These are phyloP conservation scores for Auricularia sp. DNA, from an alignment of 768 basidiomycete genomes.

Conservation along the genomic window DNA sequence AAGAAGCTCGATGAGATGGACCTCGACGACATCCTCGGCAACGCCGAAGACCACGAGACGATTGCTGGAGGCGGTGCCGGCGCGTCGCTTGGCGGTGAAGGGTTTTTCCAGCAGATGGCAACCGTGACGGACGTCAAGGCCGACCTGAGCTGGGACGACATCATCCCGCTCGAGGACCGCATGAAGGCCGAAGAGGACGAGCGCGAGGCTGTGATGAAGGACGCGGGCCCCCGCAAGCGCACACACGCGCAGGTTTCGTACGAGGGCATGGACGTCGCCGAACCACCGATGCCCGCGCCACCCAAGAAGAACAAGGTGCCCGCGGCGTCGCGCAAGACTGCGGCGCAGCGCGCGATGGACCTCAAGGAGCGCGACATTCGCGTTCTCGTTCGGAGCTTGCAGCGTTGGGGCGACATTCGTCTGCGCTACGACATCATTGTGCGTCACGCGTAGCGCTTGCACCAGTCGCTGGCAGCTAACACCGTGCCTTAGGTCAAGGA, in stretches of 20 bases:
- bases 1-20: conserved; percentile 99
- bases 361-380: conserved; percentile 96
- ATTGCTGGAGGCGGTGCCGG: conserved; percentile 63
- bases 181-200: conserved; percentile 77
- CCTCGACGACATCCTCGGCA: conserved; percentile 93
- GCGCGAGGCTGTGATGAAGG: conserved; percentile 62
- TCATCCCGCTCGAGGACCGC: conserved; percentile 89
- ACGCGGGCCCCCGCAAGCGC: conserved; percentile 65
- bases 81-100: conserved; percentile 93
- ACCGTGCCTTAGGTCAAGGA: conserved; percentile 57
- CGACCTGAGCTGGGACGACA: conserved; percentile 98
- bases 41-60: conserved; percentile 96
- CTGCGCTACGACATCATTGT: conserved; percentile 92
- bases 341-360: conserved; percentile 91
- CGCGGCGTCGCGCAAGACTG: conserved; percentile 73
- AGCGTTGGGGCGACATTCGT: conserved; percentile 96
- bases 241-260: conserved; percentile 82
- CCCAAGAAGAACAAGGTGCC: conserved; percentile 68
- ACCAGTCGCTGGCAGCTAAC: conserved; percentile 1
- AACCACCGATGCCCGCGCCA: conserved; percentile 48
- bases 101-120: conserved; percentile 91
- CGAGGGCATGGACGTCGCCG: conserved; percentile 88
- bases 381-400: conserved; percentile 86
- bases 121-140: conserved; percentile 97
- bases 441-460: conserved; percentile 25